phyloP scores from a whole-genome alignment of 1,284 basidiomycete genomes.

The Heterobasidion parviporum region DNA sequence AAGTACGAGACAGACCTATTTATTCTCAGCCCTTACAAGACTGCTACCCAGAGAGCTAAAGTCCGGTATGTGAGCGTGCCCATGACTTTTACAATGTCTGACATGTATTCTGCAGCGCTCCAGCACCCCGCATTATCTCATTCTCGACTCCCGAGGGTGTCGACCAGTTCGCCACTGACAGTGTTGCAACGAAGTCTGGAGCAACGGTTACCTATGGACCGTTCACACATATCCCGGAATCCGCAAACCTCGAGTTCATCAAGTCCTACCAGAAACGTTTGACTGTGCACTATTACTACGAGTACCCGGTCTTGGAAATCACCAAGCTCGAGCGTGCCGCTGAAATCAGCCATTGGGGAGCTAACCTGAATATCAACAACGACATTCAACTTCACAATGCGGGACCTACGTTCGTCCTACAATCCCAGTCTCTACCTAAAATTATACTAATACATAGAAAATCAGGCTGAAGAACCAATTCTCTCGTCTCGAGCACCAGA shows the following conservation, averaged over 20 bases:
- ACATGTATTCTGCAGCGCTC: slow-evolving; percentile 36
- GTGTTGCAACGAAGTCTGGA: slow-evolving; percentile 65
- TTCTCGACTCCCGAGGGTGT: slow-evolving; percentile 56
- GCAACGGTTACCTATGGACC: slow-evolving; percentile 86
- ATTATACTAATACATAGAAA: not conserved
- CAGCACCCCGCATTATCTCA: slow-evolving; percentile 59
- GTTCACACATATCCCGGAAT: slow-evolving; percentile 65
- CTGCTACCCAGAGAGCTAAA: slow-evolving; percentile 79
- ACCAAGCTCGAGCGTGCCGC: slow-evolving; percentile 67
- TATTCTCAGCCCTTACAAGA: slow-evolving; percentile 78
- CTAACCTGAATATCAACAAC: slow-evolving; percentile 91
- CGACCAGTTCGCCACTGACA: slow-evolving; percentile 47
- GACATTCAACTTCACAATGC: slow-evolving; percentile 79
- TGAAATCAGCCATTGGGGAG: slow-evolving; percentile 96
- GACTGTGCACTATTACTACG: slow-evolving; percentile 75
- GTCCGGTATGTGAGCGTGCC: slow-evolving; percentile 48
- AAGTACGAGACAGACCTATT: slow-evolving; percentile 71
- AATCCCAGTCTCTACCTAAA: not conserved
- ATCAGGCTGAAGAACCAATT: slow-evolving; percentile 90
- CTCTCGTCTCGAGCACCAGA: slow-evolving; percentile 84
- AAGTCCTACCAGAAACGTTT: slow-evolving; percentile 57
- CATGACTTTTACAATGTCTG: not conserved
- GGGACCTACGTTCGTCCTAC: slow-evolving; percentile 68
- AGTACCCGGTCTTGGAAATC: slow-evolving; percentile 74
- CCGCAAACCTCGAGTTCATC: slow-evolving; percentile 47